These are phyloP conservation scores for Ascomycota sp. DNA, from an alignment of 2,329 filamentous ascomycete genomes.

Conservation along the genomic window DNA sequence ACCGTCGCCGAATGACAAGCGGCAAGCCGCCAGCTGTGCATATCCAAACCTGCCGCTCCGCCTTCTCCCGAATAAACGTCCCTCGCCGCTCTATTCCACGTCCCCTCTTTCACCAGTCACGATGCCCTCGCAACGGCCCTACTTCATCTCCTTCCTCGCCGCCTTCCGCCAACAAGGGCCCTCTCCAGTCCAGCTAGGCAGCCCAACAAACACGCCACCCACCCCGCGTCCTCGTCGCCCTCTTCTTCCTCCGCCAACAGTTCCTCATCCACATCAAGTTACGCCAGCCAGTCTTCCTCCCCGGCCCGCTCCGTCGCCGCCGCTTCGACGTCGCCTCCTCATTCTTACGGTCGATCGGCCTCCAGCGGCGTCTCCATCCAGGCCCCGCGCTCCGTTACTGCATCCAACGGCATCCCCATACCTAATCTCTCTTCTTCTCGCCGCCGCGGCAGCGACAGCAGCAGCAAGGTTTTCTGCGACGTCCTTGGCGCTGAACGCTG, in stretches of 20 bases:
- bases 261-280: slow-evolving; percentile 5
- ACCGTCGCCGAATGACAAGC: no score
- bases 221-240: slow-evolving; percentile 5
- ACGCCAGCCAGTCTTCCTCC: slow-evolving; percentile 6
- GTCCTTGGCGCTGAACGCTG: slow-evolving; percentile 55
- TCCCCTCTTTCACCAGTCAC: neutral
- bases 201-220: slow-evolving; percentile 15
- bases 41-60: neutral
- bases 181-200: slow-evolving; percentile 14
- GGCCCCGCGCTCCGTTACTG: slow-evolving; percentile 6
- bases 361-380: slow-evolving; percentile 11
- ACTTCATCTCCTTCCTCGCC: slow-evolving; percentile 35
- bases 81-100: neutral
- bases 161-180: slow-evolving; percentile 29
- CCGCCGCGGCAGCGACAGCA: slow-evolving; percentile 54
- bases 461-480: slow-evolving; percentile 55
- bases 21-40: neutral
- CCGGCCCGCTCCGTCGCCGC: slow-evolving; percentile 6
- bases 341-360: slow-evolving; percentile 8
- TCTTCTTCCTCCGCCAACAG: slow-evolving; percentile 7
- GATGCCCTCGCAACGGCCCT: slow-evolving; percentile 33
- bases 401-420: slow-evolving; percentile 12
- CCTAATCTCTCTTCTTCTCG: slow-evolving; percentile 19
- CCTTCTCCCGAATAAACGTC: neutral
- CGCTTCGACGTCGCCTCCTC: slow-evolving; percentile 5